Conservation (phyloP, 495 filamentous ascomycete species). For the Evernia prunastri region DNA sequence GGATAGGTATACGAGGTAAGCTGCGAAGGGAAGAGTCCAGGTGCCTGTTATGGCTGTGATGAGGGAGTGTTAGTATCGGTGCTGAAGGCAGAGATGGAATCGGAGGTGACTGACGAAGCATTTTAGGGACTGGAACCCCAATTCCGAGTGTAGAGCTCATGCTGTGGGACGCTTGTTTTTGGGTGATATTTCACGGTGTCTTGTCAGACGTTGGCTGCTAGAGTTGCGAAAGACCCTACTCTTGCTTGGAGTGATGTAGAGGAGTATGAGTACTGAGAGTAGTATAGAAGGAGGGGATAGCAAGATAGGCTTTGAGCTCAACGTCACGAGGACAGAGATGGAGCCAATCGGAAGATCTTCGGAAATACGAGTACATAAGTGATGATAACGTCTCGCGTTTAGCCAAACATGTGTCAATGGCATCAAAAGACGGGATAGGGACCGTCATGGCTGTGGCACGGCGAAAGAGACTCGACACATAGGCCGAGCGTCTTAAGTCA, state of each 20-base stretch:
- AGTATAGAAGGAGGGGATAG: background rate
- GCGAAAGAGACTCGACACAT: background rate
- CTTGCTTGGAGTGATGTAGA: background rate
- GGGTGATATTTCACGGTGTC: background rate
- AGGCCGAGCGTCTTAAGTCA: background rate
- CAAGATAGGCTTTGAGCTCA: background rate
- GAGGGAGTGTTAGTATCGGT: constrained; percentile 7
- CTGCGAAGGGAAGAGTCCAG: constrained; percentile 41
- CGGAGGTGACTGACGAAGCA: constrained; percentile 24
- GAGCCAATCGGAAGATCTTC: background rate
- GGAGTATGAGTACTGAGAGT: background rate
- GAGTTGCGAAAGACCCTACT: background rate
- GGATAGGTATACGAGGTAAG: constrained; percentile 38
- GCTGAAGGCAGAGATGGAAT: no score
- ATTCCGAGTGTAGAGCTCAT: constrained; percentile 29
- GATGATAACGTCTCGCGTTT: background rate
- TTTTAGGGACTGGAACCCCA: constrained; percentile 30
- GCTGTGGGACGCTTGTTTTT: background rate
- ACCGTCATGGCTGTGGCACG: background rate
- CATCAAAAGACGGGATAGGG: background rate
- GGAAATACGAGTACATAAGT: background rate
- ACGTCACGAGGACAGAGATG: background rate
- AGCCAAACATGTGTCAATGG: background rate
- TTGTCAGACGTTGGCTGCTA: background rate
- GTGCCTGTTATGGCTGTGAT: constrained; percentile 38